Percentiles rank a stretch among this genome's conserved stretches.
Conservation (phyloP, 2,329 filamentous ascomycete genomes). For the Arthrobotrys pseudoclavata region DNA sequence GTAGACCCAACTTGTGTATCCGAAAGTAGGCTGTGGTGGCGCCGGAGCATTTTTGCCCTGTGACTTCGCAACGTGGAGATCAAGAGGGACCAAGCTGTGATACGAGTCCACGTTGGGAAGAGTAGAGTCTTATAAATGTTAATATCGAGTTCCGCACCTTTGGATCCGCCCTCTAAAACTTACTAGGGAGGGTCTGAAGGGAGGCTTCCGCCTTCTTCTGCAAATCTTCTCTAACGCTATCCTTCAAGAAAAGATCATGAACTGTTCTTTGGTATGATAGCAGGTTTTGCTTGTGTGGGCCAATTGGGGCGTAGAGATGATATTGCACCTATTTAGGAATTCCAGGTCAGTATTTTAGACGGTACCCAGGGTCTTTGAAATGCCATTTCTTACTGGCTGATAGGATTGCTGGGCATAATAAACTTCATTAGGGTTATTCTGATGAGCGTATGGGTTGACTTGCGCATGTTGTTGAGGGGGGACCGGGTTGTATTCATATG, state of each 20-base stretch:
- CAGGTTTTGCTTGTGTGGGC: slow-evolving; percentile 83
- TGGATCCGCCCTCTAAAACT: slow-evolving; percentile 49
- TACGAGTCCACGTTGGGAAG: slow-evolving; percentile 87
- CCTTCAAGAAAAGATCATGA: slow-evolving; percentile 92
- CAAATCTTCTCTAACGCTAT: slow-evolving; percentile 86
- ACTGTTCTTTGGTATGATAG: slow-evolving; percentile 86
- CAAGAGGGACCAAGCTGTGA: slow-evolving; percentile 90
- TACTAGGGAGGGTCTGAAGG: slow-evolving; percentile 84
- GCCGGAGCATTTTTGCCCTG: slow-evolving; percentile 65
- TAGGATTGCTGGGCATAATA: slow-evolving; percentile 72
- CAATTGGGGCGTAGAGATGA: slow-evolving; percentile 90
- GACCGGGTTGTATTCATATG: slow-evolving; percentile 64
- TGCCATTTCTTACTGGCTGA: slow-evolving; percentile 72
- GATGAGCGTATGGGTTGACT: slow-evolving; percentile 68
- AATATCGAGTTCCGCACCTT: slow-evolving; percentile 29
- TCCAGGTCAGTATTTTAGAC: background rate
- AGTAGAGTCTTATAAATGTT: slow-evolving; percentile 71
- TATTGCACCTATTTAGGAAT: slow-evolving; percentile 77
- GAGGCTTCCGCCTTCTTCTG: slow-evolving; percentile 90
- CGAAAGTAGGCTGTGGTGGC: slow-evolving; percentile 81
- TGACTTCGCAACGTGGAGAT: slow-evolving; percentile 70
- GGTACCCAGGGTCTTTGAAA: background rate
- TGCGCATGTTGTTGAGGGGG: slow-evolving; percentile 65
- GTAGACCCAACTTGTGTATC: slow-evolving; percentile 93
- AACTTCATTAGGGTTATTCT: slow-evolving; percentile 73